phyloP scores from a whole-genome alignment of 2,329 filamentous ascomycete genomes.

The Xylariomycetidae sp. region DNA sequence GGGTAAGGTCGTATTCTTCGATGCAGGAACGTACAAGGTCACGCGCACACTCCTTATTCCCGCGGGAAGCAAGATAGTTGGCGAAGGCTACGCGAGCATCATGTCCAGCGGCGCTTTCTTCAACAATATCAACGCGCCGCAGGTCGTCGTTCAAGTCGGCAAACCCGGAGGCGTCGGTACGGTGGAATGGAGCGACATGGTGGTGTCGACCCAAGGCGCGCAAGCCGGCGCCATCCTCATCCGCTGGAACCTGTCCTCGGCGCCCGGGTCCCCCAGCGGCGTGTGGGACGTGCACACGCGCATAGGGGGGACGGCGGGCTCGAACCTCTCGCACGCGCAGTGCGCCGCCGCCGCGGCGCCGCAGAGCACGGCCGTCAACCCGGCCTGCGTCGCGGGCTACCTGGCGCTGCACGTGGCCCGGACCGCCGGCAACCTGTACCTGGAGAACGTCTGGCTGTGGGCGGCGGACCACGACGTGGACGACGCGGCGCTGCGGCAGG shows the following conservation, averaged over 20 bases:
- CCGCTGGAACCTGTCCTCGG: constrained; percentile 53
- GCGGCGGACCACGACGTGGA: constrained; percentile 45
- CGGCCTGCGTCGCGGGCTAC: constrained; percentile 35
- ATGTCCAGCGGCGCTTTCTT: constrained; percentile 47
- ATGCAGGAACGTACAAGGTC: constrained; percentile 56
- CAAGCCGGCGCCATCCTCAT: constrained; percentile 56
- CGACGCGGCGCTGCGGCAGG: constrained; percentile 33
- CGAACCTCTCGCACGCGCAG: constrained; percentile 56
- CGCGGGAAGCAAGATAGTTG: constrained; percentile 48
- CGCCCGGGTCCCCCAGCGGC: constrained; percentile 36
- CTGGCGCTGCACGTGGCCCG: constrained; percentile 37
- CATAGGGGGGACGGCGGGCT: constrained; percentile 66
- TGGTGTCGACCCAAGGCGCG: constrained; percentile 55
- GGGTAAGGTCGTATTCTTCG: constrained; percentile 54
- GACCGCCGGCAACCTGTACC: constrained; percentile 30
- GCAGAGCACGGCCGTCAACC: constrained; percentile 20
- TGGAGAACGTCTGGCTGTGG: constrained; percentile 41
- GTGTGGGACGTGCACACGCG: constrained; percentile 77
- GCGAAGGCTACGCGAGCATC: constrained; percentile 50
- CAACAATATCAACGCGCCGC: constrained; percentile 41
- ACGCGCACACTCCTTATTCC: constrained; percentile 48
- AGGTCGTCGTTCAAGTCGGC: constrained; percentile 54
- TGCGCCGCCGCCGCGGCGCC: constrained; percentile 52
- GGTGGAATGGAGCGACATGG: constrained; percentile 58
- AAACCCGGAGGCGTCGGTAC: constrained; percentile 48